Conservation (phyloP, 2,329 filamentous ascomycete genomes). For the Berkeleyomyces basicola region DNA sequence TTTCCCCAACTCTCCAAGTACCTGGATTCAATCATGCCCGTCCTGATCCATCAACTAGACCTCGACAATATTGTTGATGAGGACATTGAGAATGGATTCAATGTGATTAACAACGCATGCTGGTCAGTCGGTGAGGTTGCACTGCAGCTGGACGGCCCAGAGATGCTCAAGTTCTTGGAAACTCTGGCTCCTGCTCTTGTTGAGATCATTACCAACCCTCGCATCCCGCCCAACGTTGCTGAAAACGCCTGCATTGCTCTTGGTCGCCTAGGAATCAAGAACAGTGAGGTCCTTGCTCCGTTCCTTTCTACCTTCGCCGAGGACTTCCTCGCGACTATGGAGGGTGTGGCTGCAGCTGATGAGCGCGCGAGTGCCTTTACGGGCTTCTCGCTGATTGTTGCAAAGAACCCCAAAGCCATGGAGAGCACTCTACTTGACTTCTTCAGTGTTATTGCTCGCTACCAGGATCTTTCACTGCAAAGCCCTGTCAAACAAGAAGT, state of each 20-base stretch:
- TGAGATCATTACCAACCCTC: constrained; percentile 68
- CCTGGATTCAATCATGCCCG: constrained; percentile 56
- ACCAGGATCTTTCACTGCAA: constrained; percentile 45
- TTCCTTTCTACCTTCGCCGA: constrained; percentile 66
- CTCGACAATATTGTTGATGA: constrained; percentile 61
- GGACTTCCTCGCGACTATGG: constrained; percentile 67
- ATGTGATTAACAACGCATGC: constrained; percentile 94
- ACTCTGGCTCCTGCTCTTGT: constrained; percentile 62
- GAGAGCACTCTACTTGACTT: constrained; percentile 70
- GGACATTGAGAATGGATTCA: constrained; percentile 69
- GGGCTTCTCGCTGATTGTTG: constrained; percentile 73
- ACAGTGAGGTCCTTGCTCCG: constrained; percentile 58
- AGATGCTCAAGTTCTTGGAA: constrained; percentile 61
- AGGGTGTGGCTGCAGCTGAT: constrained; percentile 70
- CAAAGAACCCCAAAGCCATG: constrained; percentile 80
- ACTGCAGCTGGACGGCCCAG: constrained; percentile 51
- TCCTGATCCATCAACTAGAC: constrained; percentile 77
- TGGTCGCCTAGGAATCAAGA: constrained; percentile 69
- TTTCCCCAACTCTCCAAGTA: constrained; percentile 65
- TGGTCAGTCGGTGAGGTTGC: constrained; percentile 93
- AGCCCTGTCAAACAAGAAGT: constrained; percentile 48
- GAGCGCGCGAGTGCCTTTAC: constrained; percentile 91
- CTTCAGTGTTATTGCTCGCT: constrained; percentile 69
- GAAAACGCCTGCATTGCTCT: constrained; percentile 93
- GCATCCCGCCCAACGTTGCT: constrained; percentile 69